These are phyloP conservation scores for Sporodiniella umbellata DNA, from an alignment of 371 early-diverging fungal species.

Conservation along the genomic window DNA sequence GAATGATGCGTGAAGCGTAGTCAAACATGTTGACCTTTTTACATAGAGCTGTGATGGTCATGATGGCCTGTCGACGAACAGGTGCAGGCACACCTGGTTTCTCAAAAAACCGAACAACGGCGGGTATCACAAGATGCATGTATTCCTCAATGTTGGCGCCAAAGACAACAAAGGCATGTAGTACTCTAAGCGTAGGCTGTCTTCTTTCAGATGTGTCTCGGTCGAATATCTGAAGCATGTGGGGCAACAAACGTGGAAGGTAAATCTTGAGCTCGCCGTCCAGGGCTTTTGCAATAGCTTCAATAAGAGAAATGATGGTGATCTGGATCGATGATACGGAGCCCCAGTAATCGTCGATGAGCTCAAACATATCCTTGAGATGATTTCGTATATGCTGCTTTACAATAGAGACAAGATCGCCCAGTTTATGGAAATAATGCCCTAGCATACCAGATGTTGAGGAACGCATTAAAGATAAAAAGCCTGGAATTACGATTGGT, in stretches of 20 bases:
- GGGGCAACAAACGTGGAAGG: slow-evolving; percentile 63
- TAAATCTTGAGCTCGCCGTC: slow-evolving; percentile 89
- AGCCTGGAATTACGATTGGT: slow-evolving; percentile 70
- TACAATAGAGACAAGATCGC: slow-evolving; percentile 82
- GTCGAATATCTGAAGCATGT: slow-evolving; percentile 77
- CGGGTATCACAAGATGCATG: slow-evolving; percentile 90
- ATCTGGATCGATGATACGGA: slow-evolving; percentile 71
- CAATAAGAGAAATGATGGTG: slow-evolving; percentile 79
- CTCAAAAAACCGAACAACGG: slow-evolving; percentile 81
- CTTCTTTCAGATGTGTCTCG: slow-evolving; percentile 71
- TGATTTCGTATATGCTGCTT: slow-evolving; percentile 88
- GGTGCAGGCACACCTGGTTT: slow-evolving; percentile 59
- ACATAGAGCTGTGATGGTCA: slow-evolving; percentile 78
- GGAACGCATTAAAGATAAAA: slow-evolving; percentile 70
- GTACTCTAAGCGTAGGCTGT: slow-evolving; percentile 70
- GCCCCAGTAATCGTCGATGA: slow-evolving; percentile 83
- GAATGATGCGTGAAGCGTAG: slow-evolving; percentile 89
- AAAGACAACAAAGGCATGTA: slow-evolving; percentile 84
- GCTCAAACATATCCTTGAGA: slow-evolving; percentile 74
- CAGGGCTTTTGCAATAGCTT: slow-evolving; percentile 81
- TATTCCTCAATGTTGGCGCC: slow-evolving; percentile 92
- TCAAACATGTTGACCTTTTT: slow-evolving; percentile 84
- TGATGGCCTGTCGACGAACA: slow-evolving; percentile 75
- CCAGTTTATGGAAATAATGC: slow-evolving; percentile 86
- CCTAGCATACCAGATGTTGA: slow-evolving; percentile 81